Evolutionary conservation across 352 stramenopile genomes (phyloP), one percentile per base, ranked within the genome.

Genomic region (Phytophthora meadii): DNA sequence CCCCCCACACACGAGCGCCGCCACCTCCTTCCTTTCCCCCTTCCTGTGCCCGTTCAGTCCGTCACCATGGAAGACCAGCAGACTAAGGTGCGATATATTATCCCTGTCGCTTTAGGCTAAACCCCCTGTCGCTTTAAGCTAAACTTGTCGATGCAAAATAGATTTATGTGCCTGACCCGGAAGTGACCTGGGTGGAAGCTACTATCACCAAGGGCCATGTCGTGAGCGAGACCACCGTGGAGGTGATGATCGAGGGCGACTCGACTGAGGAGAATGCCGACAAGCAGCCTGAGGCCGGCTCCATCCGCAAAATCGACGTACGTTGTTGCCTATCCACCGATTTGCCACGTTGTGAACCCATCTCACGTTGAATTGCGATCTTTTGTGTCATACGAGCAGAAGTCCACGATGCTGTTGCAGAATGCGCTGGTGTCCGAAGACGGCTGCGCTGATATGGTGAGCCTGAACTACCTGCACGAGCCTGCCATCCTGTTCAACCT

Each of bases 401-500:
- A 94, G 87, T 71, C 67, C 19, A 70, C 67, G 5, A 89, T 96
- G 62, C 62, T 93, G 65, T 68, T 95, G 39, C 86, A 94, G 56
- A 95, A 95, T 70, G 55, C 69, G 27, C 59, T 84, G 37, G 62
- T 76, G 61, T 73, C 61, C 4, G 55, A 54, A 3, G 77, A 93
- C 45, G 89, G 89, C 12, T 89, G 83, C 42, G 77, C 86, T 47
- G 86, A 96, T 62, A 95, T 97, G 89, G 83, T 92, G 53, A 90
- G 78, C 54, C 82, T 97, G 40, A 93, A 93, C 72, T 95, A 97
- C 68, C 77, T 98, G 30, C 92, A 98, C 68, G 91, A 97, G 76
- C 87, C 92, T 3, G 90, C 90, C 28, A 97, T 98, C 52, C 74
- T 98, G 22, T 97, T 89, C 76, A 98, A 97, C 78, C 81, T 98